Percentiles rank a stretch among this genome's conserved stretches.
Conservation (phyloP, 371 early-diverging fungal genomes). For the Mortierella sp. region DNA sequence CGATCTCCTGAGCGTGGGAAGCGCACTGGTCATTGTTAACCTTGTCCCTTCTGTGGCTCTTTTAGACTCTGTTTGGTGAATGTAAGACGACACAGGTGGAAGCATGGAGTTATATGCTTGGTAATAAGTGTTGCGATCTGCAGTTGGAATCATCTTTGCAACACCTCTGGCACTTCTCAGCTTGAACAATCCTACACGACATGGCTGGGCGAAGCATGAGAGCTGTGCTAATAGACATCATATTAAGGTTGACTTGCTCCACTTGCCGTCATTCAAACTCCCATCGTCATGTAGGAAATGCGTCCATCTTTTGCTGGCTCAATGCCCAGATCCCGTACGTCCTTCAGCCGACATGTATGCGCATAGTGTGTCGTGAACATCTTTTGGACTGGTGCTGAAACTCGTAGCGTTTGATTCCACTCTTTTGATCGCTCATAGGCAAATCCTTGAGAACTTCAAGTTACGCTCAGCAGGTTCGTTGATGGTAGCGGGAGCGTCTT, state of each 20-base stretch:
- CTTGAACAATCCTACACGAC: no score
- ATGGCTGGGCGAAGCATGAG: no score
- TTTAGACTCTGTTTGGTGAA: conserved; percentile 62
- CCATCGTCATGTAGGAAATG: conserved; percentile 59
- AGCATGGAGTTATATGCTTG: conserved; percentile 59
- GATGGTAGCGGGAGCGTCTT: no score
- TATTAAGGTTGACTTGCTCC: background rate
- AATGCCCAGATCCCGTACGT: conserved; percentile 85
- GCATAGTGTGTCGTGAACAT: background rate
- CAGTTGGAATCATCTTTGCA: conserved; percentile 1
- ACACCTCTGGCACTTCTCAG: no score
- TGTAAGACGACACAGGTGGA: conserved; percentile 56
- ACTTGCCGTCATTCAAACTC: background rate
- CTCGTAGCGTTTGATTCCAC: no score
- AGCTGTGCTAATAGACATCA: background rate
- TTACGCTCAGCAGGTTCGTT: conserved; percentile 56
- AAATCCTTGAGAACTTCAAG: conserved; percentile 72
- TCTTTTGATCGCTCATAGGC: conserved; percentile 43
- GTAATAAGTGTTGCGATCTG: conserved; percentile 11
- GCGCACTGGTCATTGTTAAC: no score
- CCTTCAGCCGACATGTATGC: background rate
- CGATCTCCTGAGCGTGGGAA: no score
- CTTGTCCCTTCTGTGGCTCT: background rate
- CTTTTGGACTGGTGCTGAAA: no score
- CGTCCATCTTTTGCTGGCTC: conserved; percentile 78